Evolutionary conservation across 1,139 yeast genomes (phyloP).

Genomic region (Diutina scorzettiae): DNA sequence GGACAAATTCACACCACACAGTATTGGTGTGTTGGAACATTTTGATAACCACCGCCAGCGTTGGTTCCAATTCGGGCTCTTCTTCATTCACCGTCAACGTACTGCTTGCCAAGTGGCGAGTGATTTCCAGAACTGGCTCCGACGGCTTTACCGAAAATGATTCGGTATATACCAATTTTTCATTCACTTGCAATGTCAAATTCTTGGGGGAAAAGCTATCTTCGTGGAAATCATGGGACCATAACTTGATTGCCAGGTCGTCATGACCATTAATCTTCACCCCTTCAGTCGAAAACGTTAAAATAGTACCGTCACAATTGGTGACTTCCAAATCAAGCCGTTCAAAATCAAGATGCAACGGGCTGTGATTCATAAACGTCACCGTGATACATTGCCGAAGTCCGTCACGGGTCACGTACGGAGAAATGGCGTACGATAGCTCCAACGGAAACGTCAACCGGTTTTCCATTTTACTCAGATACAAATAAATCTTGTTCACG

Average conservation of each 20-base stretch:
- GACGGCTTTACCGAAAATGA: background rate
- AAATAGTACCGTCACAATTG: conserved; percentile 9
- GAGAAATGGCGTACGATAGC: conserved; percentile 17
- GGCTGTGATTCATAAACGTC: conserved; percentile 12
- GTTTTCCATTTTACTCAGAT: conserved; percentile 13
- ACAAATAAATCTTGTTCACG: conserved; percentile 14
- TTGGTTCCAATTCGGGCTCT: background rate
- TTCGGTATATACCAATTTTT: background rate
- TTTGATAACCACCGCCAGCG: background rate
- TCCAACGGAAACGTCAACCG: conserved; percentile 18
- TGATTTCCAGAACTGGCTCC: conserved; percentile 9
- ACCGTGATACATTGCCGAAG: conserved; percentile 13
- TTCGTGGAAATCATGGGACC: background rate
- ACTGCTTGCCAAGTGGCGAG: conserved; percentile 7
- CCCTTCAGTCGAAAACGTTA: conserved; percentile 8
- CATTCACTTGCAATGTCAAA: background rate
- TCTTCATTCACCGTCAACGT: conserved; percentile 1
- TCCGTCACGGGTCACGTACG: conserved; percentile 17
- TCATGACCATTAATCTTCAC: background rate
- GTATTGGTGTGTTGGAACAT: conserved; percentile 14
- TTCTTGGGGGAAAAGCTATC: background rate
- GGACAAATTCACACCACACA: conserved; percentile 14
- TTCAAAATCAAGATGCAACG: conserved; percentile 13
- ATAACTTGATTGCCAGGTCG: background rate
- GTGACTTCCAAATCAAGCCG: conserved; percentile 9